Conservation (phyloP, 257 asterid genomes). For the Fraxinus quadrangulata region DNA sequence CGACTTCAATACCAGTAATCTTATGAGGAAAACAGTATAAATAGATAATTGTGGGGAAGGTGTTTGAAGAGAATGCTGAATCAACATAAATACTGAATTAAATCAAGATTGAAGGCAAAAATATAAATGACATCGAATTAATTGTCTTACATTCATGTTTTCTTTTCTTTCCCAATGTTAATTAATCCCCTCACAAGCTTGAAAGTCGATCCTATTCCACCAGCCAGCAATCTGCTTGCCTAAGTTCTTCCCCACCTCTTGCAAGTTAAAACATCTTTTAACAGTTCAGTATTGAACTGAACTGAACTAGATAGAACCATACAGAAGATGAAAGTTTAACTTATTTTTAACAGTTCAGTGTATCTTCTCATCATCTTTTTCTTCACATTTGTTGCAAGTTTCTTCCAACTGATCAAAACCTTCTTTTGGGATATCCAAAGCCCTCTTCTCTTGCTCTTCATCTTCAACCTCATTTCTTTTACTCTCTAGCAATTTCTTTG, state of each 20-base stretch:
- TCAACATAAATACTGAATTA: neutral
- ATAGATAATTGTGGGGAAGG: neutral
- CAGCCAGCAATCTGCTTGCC: neutral
- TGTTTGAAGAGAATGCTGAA: neutral
- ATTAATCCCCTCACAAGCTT: neutral
- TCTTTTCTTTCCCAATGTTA: neutral
- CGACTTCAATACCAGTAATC: neutral
- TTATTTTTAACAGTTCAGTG: neutral
- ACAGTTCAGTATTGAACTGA: too few relatives aligned
- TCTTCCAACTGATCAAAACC: neutral
- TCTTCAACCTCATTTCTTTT: neutral
- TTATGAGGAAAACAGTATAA: neutral
- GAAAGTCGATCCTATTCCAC: neutral
- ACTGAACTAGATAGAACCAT: too few relatives aligned
- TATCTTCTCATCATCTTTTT: conserved; percentile 28
- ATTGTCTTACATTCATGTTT: neutral
- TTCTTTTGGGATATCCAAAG: conserved; percentile 51
- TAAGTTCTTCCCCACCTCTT: neutral
- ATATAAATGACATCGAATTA: neutral
- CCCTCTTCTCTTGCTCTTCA: conserved; percentile 58
- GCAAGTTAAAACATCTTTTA: too few relatives aligned
- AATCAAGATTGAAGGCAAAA: neutral
- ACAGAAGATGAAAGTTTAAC: neutral
- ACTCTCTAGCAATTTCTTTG: conserved; percentile 36
- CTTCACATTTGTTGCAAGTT: neutral